Evolutionary conservation across 2,329 filamentous ascomycete species (phyloP), one percentile per base, ranked within the genome.

Genomic region (Ramularia endophylla): DNA sequence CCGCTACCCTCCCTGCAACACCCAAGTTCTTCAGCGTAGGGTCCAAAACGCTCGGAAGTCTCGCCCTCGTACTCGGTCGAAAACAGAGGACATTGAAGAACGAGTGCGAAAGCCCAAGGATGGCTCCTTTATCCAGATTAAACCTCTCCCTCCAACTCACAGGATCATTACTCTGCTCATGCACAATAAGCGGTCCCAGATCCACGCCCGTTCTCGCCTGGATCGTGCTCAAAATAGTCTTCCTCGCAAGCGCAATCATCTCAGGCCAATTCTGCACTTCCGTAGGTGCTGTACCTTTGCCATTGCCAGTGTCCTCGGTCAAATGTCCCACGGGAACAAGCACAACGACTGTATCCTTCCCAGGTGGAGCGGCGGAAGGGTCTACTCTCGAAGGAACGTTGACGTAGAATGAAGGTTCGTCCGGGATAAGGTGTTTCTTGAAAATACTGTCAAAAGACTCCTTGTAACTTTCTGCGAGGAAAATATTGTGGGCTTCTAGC

Each of bases 381-480:
- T 87, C 84, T 6, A 86, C 72, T 9, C 83, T 73, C 34, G 75
- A 82, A 0, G 84, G 84, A 0, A 87, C 82, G 57, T 87, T 86
- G 62, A 87, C 75, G 62, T 87, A 87, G 67, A 87, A 88, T 41
- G 77, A 82, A 0, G 83, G 83, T 44, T 86, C 72, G 1, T 72
- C 61, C 1, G 84, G 84, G 7, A 87, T 77, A 2, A 72, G 65
- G 45, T 86, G 79, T 20, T 76, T 67, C 50, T 83, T 78, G 70
- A 88, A 87, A 44, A 87, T 87, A 44, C 75, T 74, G 60, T 87
- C 83, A 55, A 87, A 87, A n/a, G 75, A 81, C 52, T 83, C 79
- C 37, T 71, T 71, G 60, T 86, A 88, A 49, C 83, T 72, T 52
- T 85, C 78, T 2, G 83, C 82, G 5, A 87, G 74, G 66, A 88